phyloP scores from a whole-genome alignment of 805 yeast genomes.

The Candida orba region DNA sequence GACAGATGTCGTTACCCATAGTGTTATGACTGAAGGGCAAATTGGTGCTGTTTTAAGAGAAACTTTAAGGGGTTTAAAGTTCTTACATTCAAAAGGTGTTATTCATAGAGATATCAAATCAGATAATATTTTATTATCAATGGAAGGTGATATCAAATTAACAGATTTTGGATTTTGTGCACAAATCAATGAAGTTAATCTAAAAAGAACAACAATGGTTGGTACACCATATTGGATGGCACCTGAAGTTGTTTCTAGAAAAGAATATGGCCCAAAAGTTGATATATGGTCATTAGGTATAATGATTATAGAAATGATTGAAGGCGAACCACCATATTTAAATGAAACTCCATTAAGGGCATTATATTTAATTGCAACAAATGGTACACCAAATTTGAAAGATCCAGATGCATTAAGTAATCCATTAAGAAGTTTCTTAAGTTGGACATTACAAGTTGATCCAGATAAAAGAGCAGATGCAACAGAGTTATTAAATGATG shows the following conservation, averaged over 20 bases:
- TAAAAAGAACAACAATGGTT: slow-evolving; percentile 95
- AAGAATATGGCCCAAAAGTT: slow-evolving; percentile 93
- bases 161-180: slow-evolving; percentile 98
- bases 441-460: slow-evolving; percentile 75
- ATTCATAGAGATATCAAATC: slow-evolving; percentile 95
- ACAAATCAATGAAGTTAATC: slow-evolving; percentile 70
- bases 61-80: slow-evolving; percentile 77
- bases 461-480: slow-evolving; percentile 79
- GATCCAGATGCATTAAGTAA: slow-evolving; percentile 75
- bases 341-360: slow-evolving; percentile 96
- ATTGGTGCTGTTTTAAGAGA: slow-evolving; percentile 94
- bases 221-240: slow-evolving; percentile 99
- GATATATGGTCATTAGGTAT: slow-evolving; percentile 98
- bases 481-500: slow-evolving; percentile 57
- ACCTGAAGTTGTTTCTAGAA: slow-evolving; percentile 92
- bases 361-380: slow-evolving; percentile 87
- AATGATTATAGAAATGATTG: slow-evolving; percentile 98
- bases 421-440: slow-evolving; percentile 60
- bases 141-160: slow-evolving; percentile 83
- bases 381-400: slow-evolving; percentile 91
- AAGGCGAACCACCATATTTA: slow-evolving; percentile 97
- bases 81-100: slow-evolving; percentile 85
- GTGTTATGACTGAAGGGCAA: slow-evolving; percentile 85
- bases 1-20: slow-evolving; percentile 90
- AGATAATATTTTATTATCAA: slow-evolving; percentile 79